Conservation (phyloP, 345 rosid genomes). For the Bretschneidera sinensis region DNA sequence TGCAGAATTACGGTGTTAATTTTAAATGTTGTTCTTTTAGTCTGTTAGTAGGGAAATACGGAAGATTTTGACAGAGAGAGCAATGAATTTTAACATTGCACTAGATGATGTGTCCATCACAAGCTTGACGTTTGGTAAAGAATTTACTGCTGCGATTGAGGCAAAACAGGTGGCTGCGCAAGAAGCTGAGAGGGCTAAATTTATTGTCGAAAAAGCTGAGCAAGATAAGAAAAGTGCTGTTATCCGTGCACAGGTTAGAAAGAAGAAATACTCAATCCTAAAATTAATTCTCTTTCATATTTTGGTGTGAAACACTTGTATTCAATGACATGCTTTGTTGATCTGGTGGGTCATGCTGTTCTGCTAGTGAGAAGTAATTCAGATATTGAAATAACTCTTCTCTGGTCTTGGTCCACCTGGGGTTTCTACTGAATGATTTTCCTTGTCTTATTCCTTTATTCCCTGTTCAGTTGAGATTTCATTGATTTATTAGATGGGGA, state of each 20-base stretch:
- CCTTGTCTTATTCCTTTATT: no score
- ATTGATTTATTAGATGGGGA: no score
- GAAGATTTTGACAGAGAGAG: constrained; percentile 81
- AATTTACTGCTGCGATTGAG: constrained; percentile 93
- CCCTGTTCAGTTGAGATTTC: no score
- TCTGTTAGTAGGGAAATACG: constrained; percentile 83
- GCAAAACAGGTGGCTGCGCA: constrained; percentile 95
- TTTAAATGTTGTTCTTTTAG: constrained; percentile 26
- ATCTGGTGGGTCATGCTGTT: not conserved
- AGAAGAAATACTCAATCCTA: not conserved
- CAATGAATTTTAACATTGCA: constrained; percentile 62
- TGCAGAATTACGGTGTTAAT: not conserved
- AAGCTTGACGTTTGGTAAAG: constrained; percentile 78
- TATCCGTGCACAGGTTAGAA: constrained; percentile 80
- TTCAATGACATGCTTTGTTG: no score
- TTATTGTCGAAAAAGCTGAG: constrained; percentile 91
- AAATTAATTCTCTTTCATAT: no score
- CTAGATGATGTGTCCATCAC: constrained; percentile 93
- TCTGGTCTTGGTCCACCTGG: no score
- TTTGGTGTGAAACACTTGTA: not conserved
- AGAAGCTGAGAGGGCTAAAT: constrained; percentile 94
- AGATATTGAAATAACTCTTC: no score
- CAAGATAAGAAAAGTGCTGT: constrained; percentile 91
- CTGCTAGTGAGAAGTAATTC: not conserved
- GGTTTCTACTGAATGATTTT: not conserved